A percentile compares a stretch with the other conserved stretches of the same genome.
phyloP scores from a whole-genome alignment of 176 grass and related monocot genomes.

The Lolium perenne region DNA sequence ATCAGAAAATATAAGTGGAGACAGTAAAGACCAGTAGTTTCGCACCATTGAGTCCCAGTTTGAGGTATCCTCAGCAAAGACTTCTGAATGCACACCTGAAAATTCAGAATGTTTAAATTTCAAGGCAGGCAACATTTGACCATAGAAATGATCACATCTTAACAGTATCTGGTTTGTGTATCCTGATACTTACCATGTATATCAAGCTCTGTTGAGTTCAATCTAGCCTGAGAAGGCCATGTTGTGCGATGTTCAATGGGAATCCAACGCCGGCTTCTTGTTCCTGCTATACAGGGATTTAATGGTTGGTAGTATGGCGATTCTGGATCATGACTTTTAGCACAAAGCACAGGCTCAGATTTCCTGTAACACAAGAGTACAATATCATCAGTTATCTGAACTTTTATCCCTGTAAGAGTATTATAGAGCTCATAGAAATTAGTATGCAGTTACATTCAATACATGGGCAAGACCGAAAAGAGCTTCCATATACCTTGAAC shows the following conservation, averaged over 20 bases:
- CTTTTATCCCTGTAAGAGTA: constrained; percentile 10
- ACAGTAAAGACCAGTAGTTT: constrained; percentile 97
- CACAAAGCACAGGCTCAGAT: constrained; percentile 72
- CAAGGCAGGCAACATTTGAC: constrained; percentile 34
- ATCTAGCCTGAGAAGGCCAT: constrained; percentile 81
- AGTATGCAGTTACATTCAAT: constrained; percentile 12
- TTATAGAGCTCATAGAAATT: neutral
- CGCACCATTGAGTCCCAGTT: constrained; percentile 79
- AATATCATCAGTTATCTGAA: constrained; percentile 21
- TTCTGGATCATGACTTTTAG: constrained; percentile 78
- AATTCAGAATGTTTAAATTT: constrained; percentile 26
- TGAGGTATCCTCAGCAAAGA: constrained; percentile 75
- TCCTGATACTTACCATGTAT: constrained; percentile 69
- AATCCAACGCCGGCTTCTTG: constrained; percentile 85
- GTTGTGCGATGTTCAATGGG: constrained; percentile 77
- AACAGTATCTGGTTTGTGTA: neutral
- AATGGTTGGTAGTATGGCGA: constrained; percentile 84
- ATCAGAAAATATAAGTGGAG: constrained; percentile 98
- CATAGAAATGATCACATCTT: constrained; percentile 22
- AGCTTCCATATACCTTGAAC: constrained; percentile 55
- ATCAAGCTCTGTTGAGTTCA: constrained; percentile 87
- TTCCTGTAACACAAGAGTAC: constrained; percentile 62
- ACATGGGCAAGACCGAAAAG: neutral
- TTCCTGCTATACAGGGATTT: constrained; percentile 92
- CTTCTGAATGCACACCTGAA: constrained; percentile 73